Percentiles rank a stretch among this genome's conserved stretches.
Evolutionary conservation across 1,284 basidiomycete genomes (phyloP).

Genomic region (Retiboletus flavoniger): DNA sequence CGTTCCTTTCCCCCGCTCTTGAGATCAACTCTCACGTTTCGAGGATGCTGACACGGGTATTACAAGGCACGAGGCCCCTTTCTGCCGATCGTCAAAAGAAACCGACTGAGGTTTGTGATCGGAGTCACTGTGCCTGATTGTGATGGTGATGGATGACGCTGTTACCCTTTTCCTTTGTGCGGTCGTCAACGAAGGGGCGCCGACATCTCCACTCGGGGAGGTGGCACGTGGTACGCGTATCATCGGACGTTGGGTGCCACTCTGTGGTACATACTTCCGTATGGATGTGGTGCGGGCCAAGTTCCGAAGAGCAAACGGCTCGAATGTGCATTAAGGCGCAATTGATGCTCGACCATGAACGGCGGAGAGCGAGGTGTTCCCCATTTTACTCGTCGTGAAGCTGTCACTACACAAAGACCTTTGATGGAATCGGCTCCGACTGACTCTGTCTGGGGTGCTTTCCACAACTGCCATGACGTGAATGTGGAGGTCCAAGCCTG

Average conservation of each 20-base stretch:
- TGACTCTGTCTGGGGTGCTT: background rate
- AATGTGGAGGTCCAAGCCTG: background rate
- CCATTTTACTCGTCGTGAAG: background rate
- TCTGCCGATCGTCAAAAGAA: background rate
- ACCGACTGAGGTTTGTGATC: background rate
- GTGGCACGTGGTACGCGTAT: background rate
- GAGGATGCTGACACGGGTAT: background rate
- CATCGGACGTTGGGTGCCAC: background rate
- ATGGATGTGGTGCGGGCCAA: background rate
- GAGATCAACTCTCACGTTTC: conserved; percentile 5
- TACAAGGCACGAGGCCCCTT: conserved; percentile 1
- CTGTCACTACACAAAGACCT: background rate
- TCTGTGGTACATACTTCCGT: background rate
- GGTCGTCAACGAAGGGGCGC: conserved; percentile 6
- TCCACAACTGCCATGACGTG: conserved; percentile 4
- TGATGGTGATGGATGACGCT: conserved; percentile 14
- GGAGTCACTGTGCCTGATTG: conserved; percentile 21
- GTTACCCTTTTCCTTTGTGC: conserved; percentile 1
- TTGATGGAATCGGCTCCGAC: background rate
- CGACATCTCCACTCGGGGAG: background rate
- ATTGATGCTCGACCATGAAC: background rate
- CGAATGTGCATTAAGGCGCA: no score
- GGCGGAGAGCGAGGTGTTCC: no score
- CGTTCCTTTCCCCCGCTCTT: background rate
- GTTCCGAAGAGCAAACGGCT: background rate